phyloP scores from a whole-genome alignment of 768 basidiomycete genomes.

The Amanita inopinata region DNA sequence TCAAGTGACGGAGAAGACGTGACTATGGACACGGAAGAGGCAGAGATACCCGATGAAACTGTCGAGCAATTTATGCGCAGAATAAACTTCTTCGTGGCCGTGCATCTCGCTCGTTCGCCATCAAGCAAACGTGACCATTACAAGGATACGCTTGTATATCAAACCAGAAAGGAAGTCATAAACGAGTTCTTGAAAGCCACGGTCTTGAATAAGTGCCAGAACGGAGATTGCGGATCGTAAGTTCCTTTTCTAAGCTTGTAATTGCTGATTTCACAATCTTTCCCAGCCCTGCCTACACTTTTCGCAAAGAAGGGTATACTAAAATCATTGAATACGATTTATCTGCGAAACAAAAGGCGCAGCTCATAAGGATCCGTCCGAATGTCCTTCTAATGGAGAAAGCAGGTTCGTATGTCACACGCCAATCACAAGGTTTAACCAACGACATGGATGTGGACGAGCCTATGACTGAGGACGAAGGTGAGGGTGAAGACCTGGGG shows the following conservation, averaged over 20 bases:
- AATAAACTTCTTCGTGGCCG: slow-evolving; percentile 55
- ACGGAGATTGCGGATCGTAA: slow-evolving; percentile 71
- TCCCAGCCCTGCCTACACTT: slow-evolving; percentile 67
- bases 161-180: slow-evolving; percentile 76
- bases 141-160: slow-evolving; percentile 83
- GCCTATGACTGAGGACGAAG: slow-evolving; percentile 39
- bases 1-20: slow-evolving; percentile 26
- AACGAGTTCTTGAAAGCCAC: slow-evolving; percentile 68
- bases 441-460: slow-evolving; percentile 41
- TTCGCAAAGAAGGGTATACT: slow-evolving; percentile 87
- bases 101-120: slow-evolving; percentile 38
- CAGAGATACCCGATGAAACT: slow-evolving; percentile 44
- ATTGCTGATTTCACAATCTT: slow-evolving; percentile 7
- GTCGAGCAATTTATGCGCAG: slow-evolving; percentile 51
- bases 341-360: slow-evolving; percentile 64
- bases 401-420: slow-evolving; percentile 15
- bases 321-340: slow-evolving; percentile 95
- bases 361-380: slow-evolving; percentile 52
- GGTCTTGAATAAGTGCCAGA: slow-evolving; percentile 66
- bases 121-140: slow-evolving; percentile 70
- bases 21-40: slow-evolving; percentile 22
- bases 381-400: slow-evolving; percentile 61
- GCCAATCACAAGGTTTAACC: slow-evolving; percentile 16
- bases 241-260: slow-evolving; percentile 21
- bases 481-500: slow-evolving; percentile 31